Percentiles rank a stretch among this genome's conserved stretches.
These are phyloP conservation scores for Penicillium sp. DNA, from an alignment of 2,329 filamentous ascomycete genomes.

Conservation along the genomic window DNA sequence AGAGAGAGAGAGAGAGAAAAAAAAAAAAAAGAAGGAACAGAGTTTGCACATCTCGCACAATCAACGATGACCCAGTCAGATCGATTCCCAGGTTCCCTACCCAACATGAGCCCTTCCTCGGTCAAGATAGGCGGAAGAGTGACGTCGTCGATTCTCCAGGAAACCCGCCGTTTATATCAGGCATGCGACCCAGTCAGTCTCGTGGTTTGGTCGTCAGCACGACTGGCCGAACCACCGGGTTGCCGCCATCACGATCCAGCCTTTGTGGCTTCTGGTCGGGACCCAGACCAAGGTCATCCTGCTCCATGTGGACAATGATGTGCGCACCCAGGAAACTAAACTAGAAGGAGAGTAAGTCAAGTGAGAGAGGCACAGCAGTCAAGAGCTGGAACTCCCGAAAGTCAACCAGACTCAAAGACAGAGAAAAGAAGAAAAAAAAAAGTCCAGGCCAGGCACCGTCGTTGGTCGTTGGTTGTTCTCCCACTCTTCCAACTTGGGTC, in stretches of 20 bases:
- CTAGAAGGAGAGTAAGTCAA: no score
- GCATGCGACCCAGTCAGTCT: slow-evolving; percentile 9
- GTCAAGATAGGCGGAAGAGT: background rate
- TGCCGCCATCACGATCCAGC: slow-evolving; percentile 10
- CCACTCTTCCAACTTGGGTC: no score
- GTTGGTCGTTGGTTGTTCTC: slow-evolving; percentile 2
- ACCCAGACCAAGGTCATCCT: slow-evolving; percentile 6
- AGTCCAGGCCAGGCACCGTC: slow-evolving; percentile 1
- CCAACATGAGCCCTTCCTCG: no score
- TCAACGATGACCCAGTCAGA: slow-evolving; percentile 9
- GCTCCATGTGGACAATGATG: slow-evolving; percentile 7
- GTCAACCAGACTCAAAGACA: no score
- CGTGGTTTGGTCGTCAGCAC: background rate
- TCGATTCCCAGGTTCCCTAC: slow-evolving; percentile 4
- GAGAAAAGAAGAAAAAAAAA: slow-evolving; percentile 1
- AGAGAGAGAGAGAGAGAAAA: no score
- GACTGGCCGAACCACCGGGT: slow-evolving; percentile 12
- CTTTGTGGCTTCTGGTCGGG: slow-evolving; percentile 11
- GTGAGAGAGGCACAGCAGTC: no score
- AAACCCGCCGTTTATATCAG: slow-evolving; percentile 1
- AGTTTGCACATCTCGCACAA: slow-evolving; percentile 1
- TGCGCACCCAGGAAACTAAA: slow-evolving; percentile 2
- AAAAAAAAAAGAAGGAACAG: background rate
- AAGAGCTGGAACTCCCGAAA: no score
- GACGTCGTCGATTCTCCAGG: slow-evolving; percentile 10